Evolutionary conservation across 2,329 filamentous ascomycete species (phyloP).

Genomic region (Arthrinium phaeospermum): DNA sequence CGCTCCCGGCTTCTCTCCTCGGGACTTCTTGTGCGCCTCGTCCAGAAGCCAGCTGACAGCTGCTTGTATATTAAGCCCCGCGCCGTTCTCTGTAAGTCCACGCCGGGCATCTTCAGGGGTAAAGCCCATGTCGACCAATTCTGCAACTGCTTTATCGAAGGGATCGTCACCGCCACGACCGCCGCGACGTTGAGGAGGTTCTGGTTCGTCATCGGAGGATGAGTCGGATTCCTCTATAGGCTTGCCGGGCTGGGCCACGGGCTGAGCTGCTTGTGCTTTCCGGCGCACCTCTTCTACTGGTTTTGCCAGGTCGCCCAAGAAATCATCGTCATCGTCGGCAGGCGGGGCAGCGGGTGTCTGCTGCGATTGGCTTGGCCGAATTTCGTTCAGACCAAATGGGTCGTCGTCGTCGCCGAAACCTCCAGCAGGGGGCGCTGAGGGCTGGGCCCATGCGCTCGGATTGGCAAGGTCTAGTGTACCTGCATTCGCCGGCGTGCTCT

Average conservation of each 20-base stretch:
- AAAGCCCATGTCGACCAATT: conserved; percentile 95
- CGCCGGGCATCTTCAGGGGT: conserved; percentile 80
- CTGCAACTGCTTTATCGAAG: conserved; percentile 81
- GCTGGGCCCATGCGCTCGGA: conserved; percentile 59
- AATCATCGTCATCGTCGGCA: conserved; percentile 64
- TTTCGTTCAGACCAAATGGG: conserved; percentile 79
- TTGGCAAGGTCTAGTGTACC: conserved; percentile 57
- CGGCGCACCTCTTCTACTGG: conserved; percentile 68
- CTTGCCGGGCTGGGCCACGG: conserved; percentile 58
- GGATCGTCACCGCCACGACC: conserved; percentile 54
- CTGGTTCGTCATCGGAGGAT: conserved; percentile 47
- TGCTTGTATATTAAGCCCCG: conserved; percentile 79
- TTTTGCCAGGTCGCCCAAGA: conserved; percentile 67
- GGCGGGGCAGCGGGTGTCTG: conserved; percentile 24
- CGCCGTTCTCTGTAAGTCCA: conserved; percentile 80
- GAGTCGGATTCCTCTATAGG: conserved; percentile 58
- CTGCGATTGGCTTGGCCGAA: conserved; percentile 52
- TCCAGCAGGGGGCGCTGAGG: conserved; percentile 38
- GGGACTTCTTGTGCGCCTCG: conserved; percentile 85
- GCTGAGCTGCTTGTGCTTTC: conserved; percentile 47
- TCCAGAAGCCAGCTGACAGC: conserved; percentile 90
- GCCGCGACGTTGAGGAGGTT: conserved; percentile 25
- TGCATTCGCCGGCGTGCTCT: conserved; percentile 51
- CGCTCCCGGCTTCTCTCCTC: conserved; percentile 71
- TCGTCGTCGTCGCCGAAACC: conserved; percentile 67